Evolutionary conservation across 805 yeast species (phyloP).

Genomic region (Starmerella bacillaris): DNA sequence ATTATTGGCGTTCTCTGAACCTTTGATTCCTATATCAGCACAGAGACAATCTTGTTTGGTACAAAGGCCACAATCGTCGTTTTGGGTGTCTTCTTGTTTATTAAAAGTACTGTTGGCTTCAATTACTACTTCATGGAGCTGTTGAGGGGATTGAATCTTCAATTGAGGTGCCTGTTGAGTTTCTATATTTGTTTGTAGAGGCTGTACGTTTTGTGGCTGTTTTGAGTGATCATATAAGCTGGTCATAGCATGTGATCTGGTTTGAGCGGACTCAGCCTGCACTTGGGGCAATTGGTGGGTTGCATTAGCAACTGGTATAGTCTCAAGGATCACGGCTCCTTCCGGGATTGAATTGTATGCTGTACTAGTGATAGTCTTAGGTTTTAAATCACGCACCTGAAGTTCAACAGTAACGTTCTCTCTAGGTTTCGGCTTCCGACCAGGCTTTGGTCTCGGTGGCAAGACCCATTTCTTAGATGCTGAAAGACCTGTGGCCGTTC

Average conservation of each 20-base stretch:
- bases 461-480: conserved; percentile 70
- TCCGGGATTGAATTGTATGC: neutral
- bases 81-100: conserved; percentile 3
- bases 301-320: neutral
- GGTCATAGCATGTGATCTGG: neutral
- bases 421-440: conserved; percentile 71
- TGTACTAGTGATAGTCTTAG: neutral
- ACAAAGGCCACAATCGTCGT: conserved; percentile 22
- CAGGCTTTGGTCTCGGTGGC: conserved; percentile 68
- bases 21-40: conserved; percentile 19
- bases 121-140: too few relatives aligned
- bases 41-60: conserved; percentile 23
- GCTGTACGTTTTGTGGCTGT: too few relatives aligned
- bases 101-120: neutral
- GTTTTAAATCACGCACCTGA: neutral
- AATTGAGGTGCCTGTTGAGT: neutral
- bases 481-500: conserved; percentile 12
- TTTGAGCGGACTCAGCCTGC: neutral
- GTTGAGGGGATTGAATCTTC: neutral
- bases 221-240: too few relatives aligned
- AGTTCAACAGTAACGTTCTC: conserved; percentile 28
- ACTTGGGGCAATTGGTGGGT: neutral
- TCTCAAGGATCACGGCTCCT: neutral
- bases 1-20: too few relatives aligned
- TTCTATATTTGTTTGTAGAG: too few relatives aligned